A percentile compares a stretch with the other conserved stretches of the same genome.
Conservation (phyloP, 2,329 filamentous ascomycete species). For the Pseudofabraea citricarpa region DNA sequence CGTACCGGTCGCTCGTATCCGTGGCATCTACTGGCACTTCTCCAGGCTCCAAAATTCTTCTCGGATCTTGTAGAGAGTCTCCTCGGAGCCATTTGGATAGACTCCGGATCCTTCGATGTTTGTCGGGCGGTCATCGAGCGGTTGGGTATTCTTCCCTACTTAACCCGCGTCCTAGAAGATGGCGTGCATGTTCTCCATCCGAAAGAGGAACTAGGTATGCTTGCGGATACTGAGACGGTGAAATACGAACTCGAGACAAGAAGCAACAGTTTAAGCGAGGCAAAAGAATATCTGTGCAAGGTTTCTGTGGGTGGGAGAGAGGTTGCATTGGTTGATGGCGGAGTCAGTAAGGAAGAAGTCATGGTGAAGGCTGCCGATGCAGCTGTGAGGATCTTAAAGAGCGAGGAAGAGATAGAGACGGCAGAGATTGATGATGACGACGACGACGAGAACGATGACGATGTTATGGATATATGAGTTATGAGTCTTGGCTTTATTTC, state of each 20-base stretch:
- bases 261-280: slow-evolving; percentile 5
- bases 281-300: slow-evolving; percentile 7
- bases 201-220: slow-evolving; percentile 62
- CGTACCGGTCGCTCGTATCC: slow-evolving; percentile 55
- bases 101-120: slow-evolving; percentile 57
- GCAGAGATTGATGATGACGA: background rate
- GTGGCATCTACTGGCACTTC: slow-evolving; percentile 65
- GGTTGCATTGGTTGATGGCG: slow-evolving; percentile 41
- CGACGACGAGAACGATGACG: background rate
- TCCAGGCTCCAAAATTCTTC: slow-evolving; percentile 70
- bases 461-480: background rate
- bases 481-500: background rate
- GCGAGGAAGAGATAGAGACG: background rate
- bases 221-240: slow-evolving; percentile 49
- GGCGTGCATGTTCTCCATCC: slow-evolving; percentile 55
- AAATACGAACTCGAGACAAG: slow-evolving; percentile 39
- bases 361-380: slow-evolving; percentile 49
- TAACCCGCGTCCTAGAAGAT: slow-evolving; percentile 57
- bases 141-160: slow-evolving; percentile 59
- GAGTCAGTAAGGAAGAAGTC: slow-evolving; percentile 46
- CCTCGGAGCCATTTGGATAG: slow-evolving; percentile 79
- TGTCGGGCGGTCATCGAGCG: slow-evolving; percentile 58
- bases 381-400: slow-evolving; percentile 35
- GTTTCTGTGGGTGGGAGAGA: slow-evolving; percentile 38
- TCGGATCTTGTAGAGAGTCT: slow-evolving; percentile 80